Conservation (phyloP, 2,329 filamentous ascomycete genomes). For the Aspergillus calidoustus region DNA sequence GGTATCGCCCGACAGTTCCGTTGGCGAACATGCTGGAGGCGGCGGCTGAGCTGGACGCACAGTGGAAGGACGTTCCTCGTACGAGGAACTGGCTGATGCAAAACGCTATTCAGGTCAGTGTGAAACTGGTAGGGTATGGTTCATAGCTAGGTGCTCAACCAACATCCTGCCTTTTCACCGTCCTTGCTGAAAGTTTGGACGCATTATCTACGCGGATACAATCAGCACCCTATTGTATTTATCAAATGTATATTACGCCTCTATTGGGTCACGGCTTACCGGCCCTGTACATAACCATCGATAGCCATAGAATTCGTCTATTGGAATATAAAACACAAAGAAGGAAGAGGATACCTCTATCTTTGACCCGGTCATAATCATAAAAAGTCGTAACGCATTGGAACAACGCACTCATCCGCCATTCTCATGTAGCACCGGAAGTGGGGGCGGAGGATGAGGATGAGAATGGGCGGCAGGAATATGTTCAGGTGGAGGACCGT, state of each 20-base stretch:
- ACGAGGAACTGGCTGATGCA: constrained; percentile 37
- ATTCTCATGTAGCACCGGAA: constrained; percentile 31
- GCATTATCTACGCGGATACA: background rate
- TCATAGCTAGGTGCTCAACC: background rate
- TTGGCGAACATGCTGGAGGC: constrained; percentile 42
- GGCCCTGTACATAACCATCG: background rate
- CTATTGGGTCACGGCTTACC: background rate
- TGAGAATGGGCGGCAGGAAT: constrained; percentile 9
- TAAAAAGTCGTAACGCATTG: background rate
- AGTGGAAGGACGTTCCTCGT: constrained; percentile 34
- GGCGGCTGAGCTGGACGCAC: constrained; percentile 38
- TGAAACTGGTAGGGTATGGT: constrained; percentile 20
- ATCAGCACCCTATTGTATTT: constrained; percentile 15
- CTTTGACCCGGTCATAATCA: constrained; percentile 15
- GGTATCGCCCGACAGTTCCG: constrained; percentile 28
- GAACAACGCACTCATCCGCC: constrained; percentile 15
- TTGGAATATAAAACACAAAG: constrained; percentile 1
- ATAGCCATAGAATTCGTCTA: constrained; percentile 20
- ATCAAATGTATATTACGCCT: constrained; percentile 13
- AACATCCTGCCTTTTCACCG: background rate
- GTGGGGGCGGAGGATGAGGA: constrained; percentile 21
- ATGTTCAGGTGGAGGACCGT: constrained; percentile 23
- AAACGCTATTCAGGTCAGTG: constrained; percentile 39
- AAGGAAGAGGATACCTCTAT: background rate
- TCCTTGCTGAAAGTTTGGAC: background rate